phyloP scores from a whole-genome alignment of 139 green algal genomes.

The Chlorella sp. region DNA sequence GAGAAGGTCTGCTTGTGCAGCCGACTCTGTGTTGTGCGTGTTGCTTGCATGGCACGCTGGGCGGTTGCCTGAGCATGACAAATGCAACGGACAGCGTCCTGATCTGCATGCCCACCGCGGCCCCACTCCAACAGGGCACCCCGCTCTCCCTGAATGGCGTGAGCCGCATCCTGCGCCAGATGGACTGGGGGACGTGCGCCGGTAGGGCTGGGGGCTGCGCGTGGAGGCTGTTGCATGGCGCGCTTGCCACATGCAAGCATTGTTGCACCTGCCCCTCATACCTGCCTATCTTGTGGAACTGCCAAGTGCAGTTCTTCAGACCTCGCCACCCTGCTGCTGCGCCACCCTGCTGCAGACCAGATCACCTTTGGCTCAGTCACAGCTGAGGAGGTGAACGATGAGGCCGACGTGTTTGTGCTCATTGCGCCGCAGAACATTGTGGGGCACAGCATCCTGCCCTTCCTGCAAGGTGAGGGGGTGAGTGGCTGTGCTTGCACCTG shows the following conservation, averaged over 20 bases:
- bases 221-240: neutral
- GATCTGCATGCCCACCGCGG: neutral
- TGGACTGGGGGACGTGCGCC: slow-evolving; percentile 82
- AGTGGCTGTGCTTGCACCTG: neutral
- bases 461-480: neutral
- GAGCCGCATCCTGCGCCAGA: slow-evolving; percentile 76
- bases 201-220: neutral
- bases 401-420: slow-evolving; percentile 64
- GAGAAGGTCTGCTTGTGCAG: no score
- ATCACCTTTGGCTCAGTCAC: slow-evolving; percentile 24
- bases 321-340: neutral
- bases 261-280: no score
- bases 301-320: no score
- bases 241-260: neutral
- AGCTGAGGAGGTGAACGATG: slow-evolving; percentile 38
- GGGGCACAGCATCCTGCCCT: slow-evolving; percentile 51
- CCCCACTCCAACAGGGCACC: slow-evolving; percentile 56
- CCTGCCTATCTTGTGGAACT: no score
- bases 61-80: no score
- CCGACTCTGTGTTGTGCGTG: no score
- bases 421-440: slow-evolving; percentile 74
- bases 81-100: no score
- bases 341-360: neutral
- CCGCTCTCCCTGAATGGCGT: slow-evolving; percentile 77
- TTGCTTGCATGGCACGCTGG: no score